Evolutionary conservation across 495 filamentous ascomycete genomes (phyloP), one percentile per base, ranked within the genome.

Genomic region (Cenococcum geophilum): DNA sequence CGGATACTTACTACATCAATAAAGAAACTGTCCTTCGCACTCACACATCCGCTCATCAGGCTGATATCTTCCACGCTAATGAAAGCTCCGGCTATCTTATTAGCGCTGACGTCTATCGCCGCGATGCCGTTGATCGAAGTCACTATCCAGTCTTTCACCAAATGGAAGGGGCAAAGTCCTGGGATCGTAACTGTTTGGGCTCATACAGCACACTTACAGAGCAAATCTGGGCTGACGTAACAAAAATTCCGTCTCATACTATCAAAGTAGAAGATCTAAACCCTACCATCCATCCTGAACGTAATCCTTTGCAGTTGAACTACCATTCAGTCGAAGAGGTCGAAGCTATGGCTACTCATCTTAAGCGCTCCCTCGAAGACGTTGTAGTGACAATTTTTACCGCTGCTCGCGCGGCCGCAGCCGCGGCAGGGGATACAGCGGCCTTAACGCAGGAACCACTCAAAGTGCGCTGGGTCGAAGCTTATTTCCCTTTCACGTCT

Each of bases 91-190:
- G 93, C 5, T 98, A 88, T 69, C 86, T 95, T 9, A 87, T 97
- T 68, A 86, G 85, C 61, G 95, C 91, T n/a, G 93, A 98, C 73
- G 93, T 98, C 12, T 98, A 97, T 75, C 84, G 93, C 21, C 82
- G 93, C 59, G 93, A 98, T 80, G 91, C 92, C 27, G 86, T 98
- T 68, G 93, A 98, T 72, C 85, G 89, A 55, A 89, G 83, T 66
- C 93, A 98, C 73, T 97, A 96, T 78, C 93, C 93, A 3, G 82
- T 96, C 59, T 98, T 98, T 74, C 95, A 98, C 75, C 93, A 98
- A 76, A 97, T 97, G 91, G 93, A 98, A 71, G 95, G 91, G 14
- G 92, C 92, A 8, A 79, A 86, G 64, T 85, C 91, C 60, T 98
- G 93, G 93, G 89, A 95, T 73, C 83, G 91, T 11, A 71, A 55